phyloP scores from a whole-genome alignment of 2,329 filamentous ascomycete genomes.

The Cryphonectria naterciae region DNA sequence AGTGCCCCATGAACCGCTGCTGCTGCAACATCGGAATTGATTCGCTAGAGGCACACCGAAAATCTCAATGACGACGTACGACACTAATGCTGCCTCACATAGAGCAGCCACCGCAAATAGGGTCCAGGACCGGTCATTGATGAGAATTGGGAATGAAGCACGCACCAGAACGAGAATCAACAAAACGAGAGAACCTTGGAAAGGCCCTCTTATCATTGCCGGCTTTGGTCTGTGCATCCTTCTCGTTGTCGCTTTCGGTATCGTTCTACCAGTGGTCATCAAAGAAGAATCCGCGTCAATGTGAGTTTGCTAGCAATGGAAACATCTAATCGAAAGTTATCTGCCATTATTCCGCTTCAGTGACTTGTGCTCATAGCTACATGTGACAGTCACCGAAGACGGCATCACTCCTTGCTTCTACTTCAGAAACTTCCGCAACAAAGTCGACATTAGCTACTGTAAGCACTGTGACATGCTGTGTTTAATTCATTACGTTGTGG shows the following conservation, averaged over 20 bases:
- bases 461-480: not conserved
- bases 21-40: not conserved
- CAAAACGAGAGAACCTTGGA: not conserved
- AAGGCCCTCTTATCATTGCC: not conserved
- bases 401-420: not conserved
- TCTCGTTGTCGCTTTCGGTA: too few species aligned
- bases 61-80: not conserved
- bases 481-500: not conserved
- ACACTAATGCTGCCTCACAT: not conserved
- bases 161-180: not conserved
- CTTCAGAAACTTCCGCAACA: not conserved
- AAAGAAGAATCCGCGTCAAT: not conserved
- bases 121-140: not conserved
- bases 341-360: not conserved
- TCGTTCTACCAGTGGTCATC: not conserved
- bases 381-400: not conserved
- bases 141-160: not conserved
- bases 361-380: not conserved
- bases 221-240: not conserved
- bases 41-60: not conserved
- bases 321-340: too few species aligned
- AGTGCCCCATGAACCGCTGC: not conserved
- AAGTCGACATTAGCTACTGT: not conserved
- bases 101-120: not conserved
- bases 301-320: too few species aligned